Conservation (phyloP, 208 protist genomes). For the Acanthamoeba castellanii region DNA sequence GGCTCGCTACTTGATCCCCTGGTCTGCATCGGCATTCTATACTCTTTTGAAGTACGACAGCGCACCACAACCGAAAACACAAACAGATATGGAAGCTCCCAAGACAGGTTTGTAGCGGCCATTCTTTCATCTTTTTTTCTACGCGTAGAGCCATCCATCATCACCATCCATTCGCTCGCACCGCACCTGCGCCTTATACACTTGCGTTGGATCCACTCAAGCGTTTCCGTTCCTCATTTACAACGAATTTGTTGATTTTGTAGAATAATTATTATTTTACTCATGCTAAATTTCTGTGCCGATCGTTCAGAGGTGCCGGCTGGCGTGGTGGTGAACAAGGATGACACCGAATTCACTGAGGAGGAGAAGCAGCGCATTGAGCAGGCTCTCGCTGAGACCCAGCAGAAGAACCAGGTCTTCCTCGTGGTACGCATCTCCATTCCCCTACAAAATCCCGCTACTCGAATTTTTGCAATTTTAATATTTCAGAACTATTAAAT, state of each 20-base stretch:
- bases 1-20: no score
- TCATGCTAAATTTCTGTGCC: not conserved
- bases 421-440: not conserved
- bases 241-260: not conserved
- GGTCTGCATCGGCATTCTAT: not conserved
- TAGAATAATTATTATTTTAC: not conserved
- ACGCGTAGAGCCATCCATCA: not conserved
- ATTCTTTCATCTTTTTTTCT: no score
- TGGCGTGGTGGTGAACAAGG: not conserved
- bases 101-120: no score
- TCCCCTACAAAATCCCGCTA: not conserved
- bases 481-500: not conserved
- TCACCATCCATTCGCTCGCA: not conserved
- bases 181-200: not conserved
- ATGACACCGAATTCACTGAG: not conserved
- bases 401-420: conserved; percentile 17
- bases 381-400: not conserved
- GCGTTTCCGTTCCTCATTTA: not conserved
- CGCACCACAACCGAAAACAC: no score
- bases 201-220: not conserved
- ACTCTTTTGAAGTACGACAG: not conserved
- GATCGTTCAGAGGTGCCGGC: no score
- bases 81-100: no score
- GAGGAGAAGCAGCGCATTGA: conserved; percentile 37
- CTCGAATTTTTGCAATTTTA: not conserved